Evolutionary conservation across 1,284 basidiomycete species (phyloP).

Genomic region (Rhodotorula sp.): DNA sequence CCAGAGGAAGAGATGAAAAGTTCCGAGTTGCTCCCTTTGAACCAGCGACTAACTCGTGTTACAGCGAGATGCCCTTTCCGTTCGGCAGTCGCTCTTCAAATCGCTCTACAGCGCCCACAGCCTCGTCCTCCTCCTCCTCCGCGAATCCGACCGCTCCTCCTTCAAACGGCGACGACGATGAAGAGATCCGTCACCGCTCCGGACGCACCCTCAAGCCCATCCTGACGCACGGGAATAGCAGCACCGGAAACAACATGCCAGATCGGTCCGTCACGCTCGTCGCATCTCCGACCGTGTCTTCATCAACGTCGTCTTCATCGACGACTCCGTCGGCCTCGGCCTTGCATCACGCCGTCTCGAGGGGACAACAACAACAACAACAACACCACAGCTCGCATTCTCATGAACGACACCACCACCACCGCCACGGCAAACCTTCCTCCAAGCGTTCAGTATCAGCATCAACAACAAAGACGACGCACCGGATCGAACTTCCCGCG

Average conservation of each 20-base stretch:
- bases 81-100: not conserved
- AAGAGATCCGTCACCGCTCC: not conserved
- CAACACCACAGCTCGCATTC: not conserved
- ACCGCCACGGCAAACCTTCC: not conserved
- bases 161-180: too few species aligned
- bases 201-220: not conserved
- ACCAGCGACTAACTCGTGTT: not conserved
- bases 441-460: not conserved
- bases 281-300: not conserved
- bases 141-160: too few species aligned
- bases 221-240: not conserved
- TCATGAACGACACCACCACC: not conserved
- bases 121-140: not conserved
- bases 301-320: slow-evolving; percentile 1
- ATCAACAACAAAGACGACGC: not conserved
- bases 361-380: not conserved
- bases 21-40: not conserved
- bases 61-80: not conserved
- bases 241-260: not conserved
- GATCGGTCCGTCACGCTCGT: not conserved
- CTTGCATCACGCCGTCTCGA: slow-evolving; percentile 19
- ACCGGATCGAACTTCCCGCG: not conserved
- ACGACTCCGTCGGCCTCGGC: not conserved
- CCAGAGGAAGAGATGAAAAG: not conserved
- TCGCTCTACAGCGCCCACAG: not conserved